Evolutionary conservation across 495 filamentous ascomycete species (phyloP).

Genomic region (Aspergillus cavernicola): DNA sequence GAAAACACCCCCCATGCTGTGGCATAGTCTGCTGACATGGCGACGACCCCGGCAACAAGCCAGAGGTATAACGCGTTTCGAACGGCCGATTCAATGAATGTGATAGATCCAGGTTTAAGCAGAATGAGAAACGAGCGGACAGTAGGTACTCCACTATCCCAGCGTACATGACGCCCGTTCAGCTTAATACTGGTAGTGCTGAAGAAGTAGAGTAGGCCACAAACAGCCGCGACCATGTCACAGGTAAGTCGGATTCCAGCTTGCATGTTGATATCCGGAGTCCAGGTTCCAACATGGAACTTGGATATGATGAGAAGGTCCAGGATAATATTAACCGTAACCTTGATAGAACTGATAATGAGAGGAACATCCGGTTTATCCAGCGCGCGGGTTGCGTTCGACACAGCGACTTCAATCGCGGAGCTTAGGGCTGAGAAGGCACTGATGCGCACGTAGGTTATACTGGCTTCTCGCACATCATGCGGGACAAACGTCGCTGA

Average conservation of each 20-base stretch:
- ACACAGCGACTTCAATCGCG: conserved; percentile 61
- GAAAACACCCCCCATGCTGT: conserved; percentile 76
- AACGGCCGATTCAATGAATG: conserved; percentile 60
- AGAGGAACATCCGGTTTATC: conserved; percentile 73
- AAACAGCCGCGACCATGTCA: conserved; percentile 52
- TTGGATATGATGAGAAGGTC: conserved; percentile 68
- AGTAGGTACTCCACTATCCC: conserved; percentile 21
- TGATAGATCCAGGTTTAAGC: conserved; percentile 51
- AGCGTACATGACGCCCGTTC: background rate
- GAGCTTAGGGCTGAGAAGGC: conserved; percentile 58
- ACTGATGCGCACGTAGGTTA: conserved; percentile 66
- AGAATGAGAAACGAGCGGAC: conserved; percentile 48
- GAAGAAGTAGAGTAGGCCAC: conserved; percentile 59
- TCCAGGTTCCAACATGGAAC: conserved; percentile 55
- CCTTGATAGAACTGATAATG: conserved; percentile 60
- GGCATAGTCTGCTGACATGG: conserved; percentile 59
- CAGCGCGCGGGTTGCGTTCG: conserved; percentile 58
- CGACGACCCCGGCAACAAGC: conserved; percentile 62
- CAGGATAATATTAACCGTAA: conserved; percentile 64
- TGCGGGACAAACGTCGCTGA: conserved; percentile 61
- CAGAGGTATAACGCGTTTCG: conserved; percentile 71
- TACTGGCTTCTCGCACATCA: conserved; percentile 49
- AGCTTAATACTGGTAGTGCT: conserved; percentile 23
- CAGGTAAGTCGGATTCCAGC: conserved; percentile 50
- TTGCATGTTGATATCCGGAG: conserved; percentile 59